These are phyloP conservation scores for Ogataea glucozyma DNA, from an alignment of 805 yeast genomes.

Conservation along the genomic window DNA sequence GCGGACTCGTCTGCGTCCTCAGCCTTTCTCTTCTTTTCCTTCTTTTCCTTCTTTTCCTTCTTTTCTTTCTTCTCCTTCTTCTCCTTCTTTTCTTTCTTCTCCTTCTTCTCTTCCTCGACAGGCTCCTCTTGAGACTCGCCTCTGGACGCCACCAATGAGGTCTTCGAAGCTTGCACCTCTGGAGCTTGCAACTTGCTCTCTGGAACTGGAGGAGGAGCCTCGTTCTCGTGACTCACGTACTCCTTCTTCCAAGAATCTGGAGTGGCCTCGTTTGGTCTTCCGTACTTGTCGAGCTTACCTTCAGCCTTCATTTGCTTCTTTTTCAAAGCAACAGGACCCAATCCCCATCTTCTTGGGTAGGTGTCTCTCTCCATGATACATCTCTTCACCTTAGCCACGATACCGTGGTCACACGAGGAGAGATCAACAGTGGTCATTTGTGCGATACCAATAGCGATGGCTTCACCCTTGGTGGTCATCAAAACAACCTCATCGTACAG, in stretches of 20 bases:
- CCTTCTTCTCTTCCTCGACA: constrained; percentile 53
- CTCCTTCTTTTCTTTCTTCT: constrained; percentile 62
- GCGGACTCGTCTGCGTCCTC: constrained; percentile 11
- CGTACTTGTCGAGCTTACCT: constrained; percentile 95
- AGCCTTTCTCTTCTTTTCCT: constrained; percentile 25
- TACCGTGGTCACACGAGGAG: constrained; percentile 96
- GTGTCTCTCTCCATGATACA: constrained; percentile 99
- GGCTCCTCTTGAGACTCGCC: constrained; percentile 31
- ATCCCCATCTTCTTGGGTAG: constrained; percentile 99
- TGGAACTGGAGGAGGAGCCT: constrained; percentile 60
- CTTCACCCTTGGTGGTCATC: constrained; percentile 99
- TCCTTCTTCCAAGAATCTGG: constrained; percentile 89
- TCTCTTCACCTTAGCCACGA: constrained; percentile 97
- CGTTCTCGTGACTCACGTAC: constrained; percentile 71
- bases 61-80: constrained; percentile 37
- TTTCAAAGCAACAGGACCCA: constrained; percentile 98
- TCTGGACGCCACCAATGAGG: constrained; percentile 42
- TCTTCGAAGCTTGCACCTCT: constrained; percentile 45
- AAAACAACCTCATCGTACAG: constrained; percentile 96
- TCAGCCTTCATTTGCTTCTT: constrained; percentile 97
- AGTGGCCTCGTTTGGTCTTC: constrained; percentile 90
- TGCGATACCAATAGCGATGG: constrained; percentile 96
- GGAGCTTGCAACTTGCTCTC: constrained; percentile 47
- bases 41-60: constrained; percentile 37
- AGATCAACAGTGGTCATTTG: constrained; percentile 98